Evolutionary conservation across 164 flowering plant genomes (phyloP), one percentile per base, ranked within the genome.

Genomic region (Aristolochia californica): DNA sequence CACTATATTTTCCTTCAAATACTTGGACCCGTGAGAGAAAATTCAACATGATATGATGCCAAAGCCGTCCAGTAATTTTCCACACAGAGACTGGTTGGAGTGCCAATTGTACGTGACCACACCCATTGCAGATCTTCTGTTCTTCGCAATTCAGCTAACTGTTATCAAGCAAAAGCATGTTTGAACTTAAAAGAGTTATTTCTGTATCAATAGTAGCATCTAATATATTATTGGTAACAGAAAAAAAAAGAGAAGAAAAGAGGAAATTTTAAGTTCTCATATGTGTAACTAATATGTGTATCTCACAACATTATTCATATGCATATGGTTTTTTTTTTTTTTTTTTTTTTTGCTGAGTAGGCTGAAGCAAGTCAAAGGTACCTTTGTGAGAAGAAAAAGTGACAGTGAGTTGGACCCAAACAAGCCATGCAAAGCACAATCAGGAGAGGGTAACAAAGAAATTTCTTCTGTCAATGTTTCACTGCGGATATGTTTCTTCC

Each of bases 401-500:
- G 97, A 89, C n/a, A 73, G 52, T 27, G 95, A 83, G 49, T 80
- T 61, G 62, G 82, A 66, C 67, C 90, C 95, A 56, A 23, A 54
- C 69, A 72, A 49, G 53, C 83, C 81, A 48, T 73, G 79, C 43
- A 76, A 43, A 58, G 72, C 65, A 57, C 75, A 77, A 14, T 83
- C 87, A 26, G 10, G 60, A 5, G 69, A 61, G 43, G 88, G 80
- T 15, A 51, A 56, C 58, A 89, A 60, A 30, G 77, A 67, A 65
- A 71, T 57, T 63, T 77, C 75, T 51, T 77, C 47, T 23, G 30
- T 54, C 40, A 67, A 65, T 67, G 71, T 72, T 68, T 80, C 74
- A 55, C 59, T 59, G 78, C 81, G 69, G 64, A 89, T 69, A 57
- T 89, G 97, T 77, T 80, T 89, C 77, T 78, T 89, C 97, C 97